phyloP scores from a whole-genome alignment of 306 rosid genomes.

The Lathyrus sativus region DNA sequence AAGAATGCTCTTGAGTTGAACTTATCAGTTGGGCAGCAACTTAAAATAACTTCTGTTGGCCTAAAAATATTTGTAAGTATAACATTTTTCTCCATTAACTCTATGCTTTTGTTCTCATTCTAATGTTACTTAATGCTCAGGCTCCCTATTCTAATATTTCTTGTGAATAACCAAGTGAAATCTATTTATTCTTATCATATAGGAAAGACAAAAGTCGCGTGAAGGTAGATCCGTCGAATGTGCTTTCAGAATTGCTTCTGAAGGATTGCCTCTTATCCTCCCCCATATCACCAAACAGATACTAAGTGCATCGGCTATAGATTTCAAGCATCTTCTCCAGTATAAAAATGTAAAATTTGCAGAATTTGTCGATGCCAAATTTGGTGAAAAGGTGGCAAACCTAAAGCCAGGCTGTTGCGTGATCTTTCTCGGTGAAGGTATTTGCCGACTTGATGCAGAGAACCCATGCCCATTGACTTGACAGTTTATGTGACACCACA shows the following conservation, averaged over 20 bases:
- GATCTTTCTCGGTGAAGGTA: constrained; percentile 72
- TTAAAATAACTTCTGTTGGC: constrained; percentile 86
- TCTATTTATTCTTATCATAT: constrained; percentile 27
- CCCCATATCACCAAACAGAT: constrained; percentile 82
- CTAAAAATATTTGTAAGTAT: constrained; percentile 90
- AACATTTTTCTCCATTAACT: constrained; percentile 24
- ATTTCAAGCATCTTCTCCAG: constrained; percentile 87
- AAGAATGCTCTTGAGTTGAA: constrained; percentile 82
- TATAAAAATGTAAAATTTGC: constrained; percentile 72
- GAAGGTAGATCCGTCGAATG: constrained; percentile 78
- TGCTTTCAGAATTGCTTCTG: constrained; percentile 84
- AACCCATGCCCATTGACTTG: not conserved
- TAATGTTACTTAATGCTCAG: constrained; percentile 10
- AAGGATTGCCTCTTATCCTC: constrained; percentile 84
- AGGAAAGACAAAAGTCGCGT: constrained; percentile 87
- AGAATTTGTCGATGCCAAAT: constrained; percentile 76
- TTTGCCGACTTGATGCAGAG: constrained; percentile 27
- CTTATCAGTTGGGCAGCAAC: constrained; percentile 80
- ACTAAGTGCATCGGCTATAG: constrained; percentile 58
- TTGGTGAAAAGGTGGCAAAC: constrained; percentile 63
- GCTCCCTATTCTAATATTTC: constrained; percentile 6
- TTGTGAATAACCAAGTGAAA: constrained; percentile 6
- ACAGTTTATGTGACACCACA: not conserved
- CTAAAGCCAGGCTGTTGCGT: constrained; percentile 84
- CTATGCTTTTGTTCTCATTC: not conserved